phyloP scores from a whole-genome alignment of 306 rosid species.

The Delonix regia region DNA sequence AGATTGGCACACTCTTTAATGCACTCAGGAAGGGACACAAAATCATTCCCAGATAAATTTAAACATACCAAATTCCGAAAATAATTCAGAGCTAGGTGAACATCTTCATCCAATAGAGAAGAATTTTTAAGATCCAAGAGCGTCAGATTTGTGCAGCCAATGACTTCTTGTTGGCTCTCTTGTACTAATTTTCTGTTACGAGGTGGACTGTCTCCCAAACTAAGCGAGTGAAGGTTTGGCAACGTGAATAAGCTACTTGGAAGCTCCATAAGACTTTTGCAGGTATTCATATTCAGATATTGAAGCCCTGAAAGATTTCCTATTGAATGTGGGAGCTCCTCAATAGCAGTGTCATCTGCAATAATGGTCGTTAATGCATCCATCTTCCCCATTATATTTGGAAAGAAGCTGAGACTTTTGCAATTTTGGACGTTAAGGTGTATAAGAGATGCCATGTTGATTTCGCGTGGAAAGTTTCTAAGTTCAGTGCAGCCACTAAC shows the following conservation, averaged over 20 bases:
- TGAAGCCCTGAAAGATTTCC: conserved; percentile 11
- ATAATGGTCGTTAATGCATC: background rate
- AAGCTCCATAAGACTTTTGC: background rate
- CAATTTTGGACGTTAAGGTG: background rate
- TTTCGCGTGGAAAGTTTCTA: background rate
- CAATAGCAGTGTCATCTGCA: background rate
- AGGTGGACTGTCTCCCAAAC: background rate
- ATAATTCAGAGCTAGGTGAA: background rate
- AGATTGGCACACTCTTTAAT: conserved; percentile 2
- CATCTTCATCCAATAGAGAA: conserved; percentile 25
- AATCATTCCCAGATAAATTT: background rate
- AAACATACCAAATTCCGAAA: conserved; percentile 7
- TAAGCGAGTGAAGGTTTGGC: background rate
- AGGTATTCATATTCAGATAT: background rate
- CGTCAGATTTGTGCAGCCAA: background rate
- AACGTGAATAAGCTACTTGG: background rate
- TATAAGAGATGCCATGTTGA: conserved; percentile 21
- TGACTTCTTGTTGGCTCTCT: background rate
- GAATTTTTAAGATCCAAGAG: background rate
- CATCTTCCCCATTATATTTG: conserved; percentile 15
- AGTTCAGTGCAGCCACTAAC: background rate
- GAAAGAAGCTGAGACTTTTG: background rate
- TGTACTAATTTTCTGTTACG: background rate
- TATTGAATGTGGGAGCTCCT: conserved; percentile 19
- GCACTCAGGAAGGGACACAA: conserved; percentile 22